A percentile compares a stretch with the other conserved stretches of the same genome.
phyloP scores from a whole-genome alignment of 768 basidiomycete genomes.

The Rhodotorula kratochvilovae region DNA sequence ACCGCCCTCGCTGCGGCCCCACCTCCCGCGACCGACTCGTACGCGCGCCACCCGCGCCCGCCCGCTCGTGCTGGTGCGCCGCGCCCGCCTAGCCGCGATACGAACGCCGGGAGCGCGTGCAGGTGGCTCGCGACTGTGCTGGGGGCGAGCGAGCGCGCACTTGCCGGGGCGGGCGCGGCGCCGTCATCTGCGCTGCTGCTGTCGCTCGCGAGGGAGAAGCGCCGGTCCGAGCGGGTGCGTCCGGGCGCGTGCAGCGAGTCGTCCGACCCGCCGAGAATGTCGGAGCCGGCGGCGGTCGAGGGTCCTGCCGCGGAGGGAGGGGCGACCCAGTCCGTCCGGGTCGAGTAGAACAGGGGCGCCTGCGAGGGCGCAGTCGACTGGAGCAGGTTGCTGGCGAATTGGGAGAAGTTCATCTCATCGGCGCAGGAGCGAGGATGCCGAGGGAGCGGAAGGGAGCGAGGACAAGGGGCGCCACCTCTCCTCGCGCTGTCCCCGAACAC shows the following conservation, averaged over 20 bases:
- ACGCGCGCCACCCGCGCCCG: conserved; percentile 29
- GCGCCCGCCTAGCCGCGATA: neutral
- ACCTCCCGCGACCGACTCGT: conserved; percentile 25
- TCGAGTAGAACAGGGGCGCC: conserved; percentile 20
- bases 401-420: conserved; percentile 21
- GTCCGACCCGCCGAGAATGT: conserved; percentile 22
- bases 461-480: conserved; percentile 5
- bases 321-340: neutral
- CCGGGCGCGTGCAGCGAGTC: neutral
- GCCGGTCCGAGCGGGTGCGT: neutral
- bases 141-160: neutral
- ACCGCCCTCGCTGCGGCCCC: neutral
- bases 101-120: conserved; percentile 18
- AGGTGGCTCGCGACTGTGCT: neutral
- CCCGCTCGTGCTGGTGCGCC: too few relatives aligned
- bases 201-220: conserved; percentile 1
- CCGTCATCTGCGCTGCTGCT: neutral
- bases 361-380: neutral
- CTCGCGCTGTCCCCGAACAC: neutral
- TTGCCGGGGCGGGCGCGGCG: neutral
- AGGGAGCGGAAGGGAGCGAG: neutral
- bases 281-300: neutral
- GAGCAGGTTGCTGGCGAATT: conserved; percentile 22
- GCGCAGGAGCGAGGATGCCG: neutral
- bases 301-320: neutral